Percentiles rank a stretch among this genome's conserved stretches.
Conservation (phyloP, 176 grass and related monocot species). For the Triticum dicoccoides region DNA sequence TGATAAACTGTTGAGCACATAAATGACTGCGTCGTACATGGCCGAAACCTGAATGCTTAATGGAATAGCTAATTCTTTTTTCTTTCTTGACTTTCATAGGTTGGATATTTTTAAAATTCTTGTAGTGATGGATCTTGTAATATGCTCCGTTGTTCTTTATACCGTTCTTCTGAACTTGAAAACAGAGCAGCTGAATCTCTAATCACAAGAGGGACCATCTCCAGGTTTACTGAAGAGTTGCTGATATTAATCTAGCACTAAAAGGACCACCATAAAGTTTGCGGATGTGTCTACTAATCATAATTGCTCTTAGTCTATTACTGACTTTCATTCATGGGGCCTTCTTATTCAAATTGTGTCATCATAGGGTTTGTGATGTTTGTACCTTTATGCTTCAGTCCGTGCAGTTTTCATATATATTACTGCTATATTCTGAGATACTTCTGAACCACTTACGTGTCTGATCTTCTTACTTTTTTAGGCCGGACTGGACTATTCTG, state of each 20-base stretch:
- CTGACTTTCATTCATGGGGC: neutral
- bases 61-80: neutral
- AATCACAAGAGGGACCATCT: neutral
- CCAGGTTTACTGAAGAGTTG: neutral
- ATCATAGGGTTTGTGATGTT: neutral
- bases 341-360: neutral
- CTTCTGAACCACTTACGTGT: neutral
- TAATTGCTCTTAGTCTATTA: neutral
- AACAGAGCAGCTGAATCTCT: neutral
- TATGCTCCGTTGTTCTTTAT: neutral
- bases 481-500: constrained; percentile 64
- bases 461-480: constrained; percentile 12
- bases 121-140: neutral
- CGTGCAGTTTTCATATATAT: neutral
- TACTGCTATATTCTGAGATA: neutral
- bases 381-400: neutral
- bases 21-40: neutral
- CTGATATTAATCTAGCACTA: neutral
- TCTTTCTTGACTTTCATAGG: neutral
- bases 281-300: neutral
- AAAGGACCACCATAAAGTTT: neutral
- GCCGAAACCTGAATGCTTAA: neutral
- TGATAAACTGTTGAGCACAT: neutral
- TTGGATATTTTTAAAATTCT: neutral
- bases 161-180: neutral